A percentile compares a stretch with the other conserved stretches of the same genome.
Conservation (phyloP, 257 asterid species). For the Nyctanthes arbortristis region DNA sequence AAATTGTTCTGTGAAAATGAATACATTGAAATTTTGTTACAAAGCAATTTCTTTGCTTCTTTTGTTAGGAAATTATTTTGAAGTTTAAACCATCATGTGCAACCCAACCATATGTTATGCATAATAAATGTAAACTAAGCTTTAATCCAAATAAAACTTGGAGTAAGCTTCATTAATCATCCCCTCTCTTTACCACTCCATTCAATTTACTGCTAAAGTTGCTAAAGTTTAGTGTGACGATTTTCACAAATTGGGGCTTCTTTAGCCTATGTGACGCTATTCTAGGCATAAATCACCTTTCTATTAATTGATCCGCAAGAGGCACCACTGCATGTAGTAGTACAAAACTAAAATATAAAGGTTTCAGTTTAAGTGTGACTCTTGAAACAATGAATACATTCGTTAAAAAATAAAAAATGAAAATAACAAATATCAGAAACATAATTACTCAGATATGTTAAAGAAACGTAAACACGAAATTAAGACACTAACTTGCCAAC, state of each 20-base stretch:
- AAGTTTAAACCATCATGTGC: not conserved
- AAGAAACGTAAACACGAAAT: not conserved
- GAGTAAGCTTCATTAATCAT: not conserved
- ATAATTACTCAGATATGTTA: slow-evolving; percentile 4
- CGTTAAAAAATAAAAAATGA: not conserved
- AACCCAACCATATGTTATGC: not conserved
- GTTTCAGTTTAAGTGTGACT: not conserved
- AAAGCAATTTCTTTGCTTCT: not conserved
- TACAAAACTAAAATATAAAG: not conserved
- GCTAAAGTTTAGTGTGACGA: not conserved
- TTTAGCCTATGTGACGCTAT: not conserved
- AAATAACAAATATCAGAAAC: not conserved
- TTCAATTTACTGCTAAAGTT: not conserved
- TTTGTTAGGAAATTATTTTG: not conserved
- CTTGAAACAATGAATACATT: not conserved
- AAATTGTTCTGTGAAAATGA: not conserved
- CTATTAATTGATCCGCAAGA: not conserved
- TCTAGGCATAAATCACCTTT: not conserved
- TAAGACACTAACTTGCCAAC: slow-evolving; percentile 76
- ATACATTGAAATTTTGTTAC: not conserved
- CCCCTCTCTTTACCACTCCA: not conserved
- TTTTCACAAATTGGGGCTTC: not conserved
- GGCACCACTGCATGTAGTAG: not conserved
- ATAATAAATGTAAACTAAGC: not conserved
- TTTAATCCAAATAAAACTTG: not conserved